Evolutionary conservation across 2,329 filamentous ascomycete genomes (phyloP), one percentile per base, ranked within the genome.

Genomic region (Aspergillus sp.): DNA sequence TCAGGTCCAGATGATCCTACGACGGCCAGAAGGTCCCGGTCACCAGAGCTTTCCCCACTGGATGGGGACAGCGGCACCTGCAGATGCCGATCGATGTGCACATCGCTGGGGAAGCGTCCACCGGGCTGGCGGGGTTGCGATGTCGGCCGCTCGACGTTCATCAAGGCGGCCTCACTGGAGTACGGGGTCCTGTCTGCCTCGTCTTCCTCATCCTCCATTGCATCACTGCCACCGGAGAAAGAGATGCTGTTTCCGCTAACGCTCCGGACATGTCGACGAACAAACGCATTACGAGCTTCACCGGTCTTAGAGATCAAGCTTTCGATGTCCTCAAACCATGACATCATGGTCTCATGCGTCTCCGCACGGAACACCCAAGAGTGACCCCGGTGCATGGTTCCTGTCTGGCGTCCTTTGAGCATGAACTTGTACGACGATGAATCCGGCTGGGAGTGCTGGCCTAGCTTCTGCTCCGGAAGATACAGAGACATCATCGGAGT

Each of bases 391-490:
- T 97, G 93, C 83, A 97, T 88, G 3, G 86, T 76, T 45, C 93
- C 91, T 4, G 90, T 93, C 70, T 97, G 91, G 51, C 90, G 86
- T 41, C 93, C 93, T 70, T 97, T 98, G 61, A 98, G 83, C 68
- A 96, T 89, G 67, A 98, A 98, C 67, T 98, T 98, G 74, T 95
- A 91, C 37, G 90, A 96, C n/a, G 86, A 88, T 10, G 88, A 90
- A 43, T 82, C 84, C 50, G 83, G 82, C 51, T 83, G 80, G 7
- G 91, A 96, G 65, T 94, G 90, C 32, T 90, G 94, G 33, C 93
- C 93, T 49, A 98, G 79, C 66, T 95, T 96, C 70, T 97, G 93
- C 59, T 97, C 93, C 5, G 87, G 87, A 23, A 98, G 80, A 65
- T 93, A 95, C 48, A 98, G 77, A 38, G 93, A 97, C 91, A 98